Base-by-base conservation (phyloP, 495 filamentous ascomycete genomes). In the Ascodesmis nigricans region DNA sequence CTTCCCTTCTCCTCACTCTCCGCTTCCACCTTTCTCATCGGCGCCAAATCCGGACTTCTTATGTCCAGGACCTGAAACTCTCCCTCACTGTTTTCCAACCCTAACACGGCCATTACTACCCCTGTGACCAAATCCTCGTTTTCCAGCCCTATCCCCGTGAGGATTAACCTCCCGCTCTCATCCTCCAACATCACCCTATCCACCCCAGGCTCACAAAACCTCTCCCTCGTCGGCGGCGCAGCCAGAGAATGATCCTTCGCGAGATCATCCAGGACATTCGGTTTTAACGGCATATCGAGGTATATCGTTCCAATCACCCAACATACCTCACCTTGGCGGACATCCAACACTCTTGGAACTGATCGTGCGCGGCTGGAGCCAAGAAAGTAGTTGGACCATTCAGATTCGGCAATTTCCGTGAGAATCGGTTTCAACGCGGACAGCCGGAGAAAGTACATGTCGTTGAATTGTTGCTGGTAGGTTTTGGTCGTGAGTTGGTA, bases 241-340 rank as follows among this genome's bases (percentile, higher is more conserved):
- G 73, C 69, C 20, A 84, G 77, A 69, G 77, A 91, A 47, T 80
- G 75, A 74, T 95, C 81, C 56, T 90, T 91, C 3, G 75, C 73
- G 20, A 99, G 69, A 44, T 99, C 90, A 16, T 92, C 84, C 21
- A 99, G 60, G 57, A 99, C 82, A 48, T 92, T 93, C 0, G 90
- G 90, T 54, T 99, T 99, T 46, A 93, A 52, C 10, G 78, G 73
- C 80, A 95, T 79, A 39, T 93, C 83, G 74, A 93, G 90, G 41
- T 87, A 99, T 19, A 92, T 69, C 0, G 90, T 99, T 5, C 90
- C 90, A 0, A 68, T 62, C 29, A 99, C 75, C 83, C 84, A 99
- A 55, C 90, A 93, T 17, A 95, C 58, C 55, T 93, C 72, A 27
- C 30, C 87, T 54, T 93, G 90, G 46, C 87, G 69, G 9, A 99